A percentile compares a stretch with the other conserved stretches of the same genome.
Evolutionary conservation across 1,284 basidiomycete genomes (phyloP).

Genomic region (Grifola frondosa): DNA sequence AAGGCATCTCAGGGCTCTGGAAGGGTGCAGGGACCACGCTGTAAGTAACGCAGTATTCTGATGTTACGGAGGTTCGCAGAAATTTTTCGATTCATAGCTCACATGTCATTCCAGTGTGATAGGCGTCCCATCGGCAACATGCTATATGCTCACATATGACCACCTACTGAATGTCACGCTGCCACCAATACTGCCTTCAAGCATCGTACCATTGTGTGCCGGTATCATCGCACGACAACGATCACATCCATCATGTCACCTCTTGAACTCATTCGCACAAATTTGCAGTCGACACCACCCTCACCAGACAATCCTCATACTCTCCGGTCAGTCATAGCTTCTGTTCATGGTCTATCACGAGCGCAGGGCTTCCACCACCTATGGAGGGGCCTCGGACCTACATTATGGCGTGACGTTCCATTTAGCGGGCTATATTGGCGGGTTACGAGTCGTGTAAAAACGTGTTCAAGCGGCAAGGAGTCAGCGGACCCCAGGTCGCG

Average conservation of each 20-base stretch:
- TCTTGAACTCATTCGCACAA: constrained; percentile 91
- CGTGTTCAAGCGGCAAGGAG: constrained; percentile 48
- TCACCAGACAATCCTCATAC: constrained; percentile 71
- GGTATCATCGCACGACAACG: constrained; percentile 82
- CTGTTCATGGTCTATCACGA: constrained; percentile 62
- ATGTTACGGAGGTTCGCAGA: too few relatives aligned
- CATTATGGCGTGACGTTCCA: constrained; percentile 95
- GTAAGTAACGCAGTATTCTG: too few relatives aligned
- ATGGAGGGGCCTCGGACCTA: constrained; percentile 90
- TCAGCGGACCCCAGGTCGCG: constrained; percentile 68
- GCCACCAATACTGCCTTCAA: constrained; percentile 55
- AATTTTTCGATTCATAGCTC: constrained; percentile 17
- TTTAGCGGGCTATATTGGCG: constrained; percentile 94
- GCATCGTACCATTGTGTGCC: constrained; percentile 76
- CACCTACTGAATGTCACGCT: constrained; percentile 69
- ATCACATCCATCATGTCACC: constrained; percentile 86
- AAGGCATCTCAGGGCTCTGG: constrained; percentile 82
- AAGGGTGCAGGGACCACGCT: constrained; percentile 86
- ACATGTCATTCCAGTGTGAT: constrained; percentile 61
- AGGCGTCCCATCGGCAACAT: constrained; percentile 89
- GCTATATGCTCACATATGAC: constrained; percentile 97
- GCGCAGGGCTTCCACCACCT: constrained; percentile 69
- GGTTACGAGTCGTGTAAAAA: constrained; percentile 70
- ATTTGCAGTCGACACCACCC: constrained; percentile 84
- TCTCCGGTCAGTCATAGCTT: constrained; percentile 63